Evolutionary conservation across 495 filamentous ascomycete genomes (phyloP), one percentile per base, ranked within the genome.

Genomic region (Paragyromitra xinjiangensis): DNA sequence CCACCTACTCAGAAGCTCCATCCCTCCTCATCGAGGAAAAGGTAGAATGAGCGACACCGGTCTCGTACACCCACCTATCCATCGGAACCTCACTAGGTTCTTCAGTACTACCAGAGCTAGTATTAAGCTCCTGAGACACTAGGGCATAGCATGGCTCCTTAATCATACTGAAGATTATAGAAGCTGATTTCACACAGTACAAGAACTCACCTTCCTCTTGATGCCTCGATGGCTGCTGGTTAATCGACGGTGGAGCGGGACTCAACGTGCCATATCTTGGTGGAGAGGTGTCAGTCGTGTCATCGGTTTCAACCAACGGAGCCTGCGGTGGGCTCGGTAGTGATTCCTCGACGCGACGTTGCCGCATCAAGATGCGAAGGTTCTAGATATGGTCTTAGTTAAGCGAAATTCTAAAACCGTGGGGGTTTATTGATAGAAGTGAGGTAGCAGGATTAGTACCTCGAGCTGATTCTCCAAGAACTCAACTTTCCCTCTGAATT

Each of bases 1-100:
- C 37, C 6, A 62, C 29, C 7, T 42, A 42, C 58, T 62, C 58
- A 1, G 29, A 39, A 40, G 64, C 64, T 14, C 64, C 64, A 50
- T 67, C 64, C 50, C 64, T 67, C 64, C 19, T 67, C 44, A 67
- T 53, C 0, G 44, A 51, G 5, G 64, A 67, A 29, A 67, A 53
- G 2, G 64, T 67, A 8, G 64, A 67, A 39, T 67, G 44, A 0
- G 4, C 64, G 19, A 37, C 44, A 12, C 64, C 64, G 34, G 4
- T 26, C 16, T 67, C 64, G 40, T 67, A 67, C 2, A 14, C 64
- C 44, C 64, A 67, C 24, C 26, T 53, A n/a, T 67, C 64, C 16
- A 24, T 1, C n/a, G 1, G 0, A 3, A 19, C 34, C 16, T 16
- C 7, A 12, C 34, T 19, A 16, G 2, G 1, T 0, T 40, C 16